Base-by-base conservation (phyloP, 805 yeast genomes). In the Barnettozyma pratensis region DNA sequence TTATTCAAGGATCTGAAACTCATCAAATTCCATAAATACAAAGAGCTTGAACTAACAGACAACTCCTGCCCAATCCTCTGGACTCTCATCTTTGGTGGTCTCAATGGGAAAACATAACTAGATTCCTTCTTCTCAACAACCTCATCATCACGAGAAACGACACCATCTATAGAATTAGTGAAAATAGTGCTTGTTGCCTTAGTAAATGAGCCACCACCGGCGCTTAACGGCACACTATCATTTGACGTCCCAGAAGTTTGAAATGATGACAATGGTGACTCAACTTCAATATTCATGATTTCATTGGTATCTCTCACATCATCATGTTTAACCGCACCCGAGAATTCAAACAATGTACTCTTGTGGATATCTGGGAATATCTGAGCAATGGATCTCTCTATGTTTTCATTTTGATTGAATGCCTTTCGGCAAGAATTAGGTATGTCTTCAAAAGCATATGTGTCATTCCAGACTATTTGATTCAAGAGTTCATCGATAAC, bases 21-120 rank as follows among this genome's bases (percentile, higher is more conserved):
- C 55, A 86, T 59, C 40, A 73, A 66, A 55, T 71, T 80, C 90
- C 84, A 83, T 57, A 75, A 76, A 50, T 65, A 63, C 14, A 75
- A 62, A 42, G 77, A 80, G 32, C 73, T 68, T 55, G 73, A 73
- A 60, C 74, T 80, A 39, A 76, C 69, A 34, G 70, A 75, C 49
- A 71, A 66, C 30, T 61, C 69, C 44, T 73, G 69, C 42, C 72
- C 68, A 44, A 66, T 46, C 25, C 75, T 54, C 48, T 61, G 66
- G 4, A 70, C 65, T 38, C 60, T 69, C 14, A 72, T 43, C 25
- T 56, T 54, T 0, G 78, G 71, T 4, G 68, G 58, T 3, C 68
- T 64, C 7, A 72, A 58, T 12, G 64, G 54, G 47, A 72, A 73
- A 4, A 72, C 44, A 9, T 43, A 41, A 37, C 34, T 32, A 2